Evolutionary conservation across 2,329 filamentous ascomycete genomes (phyloP).

Genomic region (Blumeriella jaapii): DNA sequence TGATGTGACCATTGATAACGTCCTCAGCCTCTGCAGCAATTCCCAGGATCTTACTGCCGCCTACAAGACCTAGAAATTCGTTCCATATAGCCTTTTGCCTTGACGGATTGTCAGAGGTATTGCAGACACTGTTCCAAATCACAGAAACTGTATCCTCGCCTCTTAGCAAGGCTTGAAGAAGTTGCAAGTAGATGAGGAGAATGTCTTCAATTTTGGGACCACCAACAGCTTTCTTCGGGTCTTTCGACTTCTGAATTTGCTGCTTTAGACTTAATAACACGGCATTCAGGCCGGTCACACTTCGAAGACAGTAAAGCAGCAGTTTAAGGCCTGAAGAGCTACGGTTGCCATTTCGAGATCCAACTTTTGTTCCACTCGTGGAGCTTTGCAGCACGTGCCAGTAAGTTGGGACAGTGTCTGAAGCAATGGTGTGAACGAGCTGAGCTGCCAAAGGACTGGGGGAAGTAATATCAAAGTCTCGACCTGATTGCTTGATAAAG

Average conservation of each 20-base stretch:
- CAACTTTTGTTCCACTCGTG: slow-evolving; percentile 18
- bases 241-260: slow-evolving; percentile 41
- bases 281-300: slow-evolving; percentile 68
- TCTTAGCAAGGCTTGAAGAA: slow-evolving; percentile 33
- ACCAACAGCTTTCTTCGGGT: slow-evolving; percentile 19
- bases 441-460: slow-evolving; percentile 61
- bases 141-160: slow-evolving; percentile 31
- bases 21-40: slow-evolving; percentile 42
- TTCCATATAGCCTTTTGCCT: slow-evolving; percentile 48
- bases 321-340: slow-evolving; percentile 31
- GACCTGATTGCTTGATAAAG: slow-evolving; percentile 34
- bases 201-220: slow-evolving; percentile 26
- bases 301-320: slow-evolving; percentile 56
- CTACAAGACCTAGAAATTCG: slow-evolving; percentile 46
- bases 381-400: slow-evolving; percentile 54
- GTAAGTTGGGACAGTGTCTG: slow-evolving; percentile 67
- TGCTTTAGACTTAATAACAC: slow-evolving; percentile 56
- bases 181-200: slow-evolving; percentile 31
- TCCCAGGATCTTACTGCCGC: slow-evolving; percentile 47
- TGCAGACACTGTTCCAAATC: slow-evolving; percentile 35
- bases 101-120: slow-evolving; percentile 23
- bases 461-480: slow-evolving; percentile 43
- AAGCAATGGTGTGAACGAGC: slow-evolving; percentile 63
- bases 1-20: slow-evolving; percentile 26
- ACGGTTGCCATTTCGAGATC: slow-evolving; percentile 14